Conservation (phyloP, 2,329 filamentous ascomycete genomes). For the Neurospora sp. region DNA sequence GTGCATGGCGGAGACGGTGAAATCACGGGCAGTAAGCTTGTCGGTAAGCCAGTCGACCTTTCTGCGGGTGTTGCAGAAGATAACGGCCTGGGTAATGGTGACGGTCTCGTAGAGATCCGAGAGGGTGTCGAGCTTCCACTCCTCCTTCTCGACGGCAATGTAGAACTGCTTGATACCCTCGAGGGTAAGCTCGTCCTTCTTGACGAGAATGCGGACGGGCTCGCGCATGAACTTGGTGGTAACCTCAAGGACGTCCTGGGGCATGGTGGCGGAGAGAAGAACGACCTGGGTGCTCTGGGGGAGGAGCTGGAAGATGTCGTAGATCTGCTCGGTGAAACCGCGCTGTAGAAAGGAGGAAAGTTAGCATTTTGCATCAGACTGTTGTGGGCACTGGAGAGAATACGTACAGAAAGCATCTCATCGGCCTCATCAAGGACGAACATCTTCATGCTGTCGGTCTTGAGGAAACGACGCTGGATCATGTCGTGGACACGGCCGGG, state of each 20-base stretch:
- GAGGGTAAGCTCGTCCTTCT: slow-evolving; percentile 96
- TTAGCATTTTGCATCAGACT: background rate
- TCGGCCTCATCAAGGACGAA: slow-evolving; percentile 99
- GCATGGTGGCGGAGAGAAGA: slow-evolving; percentile 90
- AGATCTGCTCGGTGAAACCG: slow-evolving; percentile 96
- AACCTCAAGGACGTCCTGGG: slow-evolving; percentile 97
- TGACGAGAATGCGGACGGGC: slow-evolving; percentile 89
- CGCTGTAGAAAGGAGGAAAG: background rate
- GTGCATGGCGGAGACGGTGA: slow-evolving; percentile 97
- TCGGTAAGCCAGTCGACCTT: slow-evolving; percentile 99
- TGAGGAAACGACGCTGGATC: slow-evolving; percentile 45
- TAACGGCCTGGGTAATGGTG: slow-evolving; percentile 97
- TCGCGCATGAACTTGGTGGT: slow-evolving; percentile 99
- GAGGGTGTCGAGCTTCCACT: slow-evolving; percentile 99
- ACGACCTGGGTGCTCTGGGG: slow-evolving; percentile 97
- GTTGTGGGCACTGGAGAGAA: background rate
- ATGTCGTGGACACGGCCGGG: slow-evolving; percentile 78
- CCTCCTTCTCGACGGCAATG: slow-evolving; percentile 97
- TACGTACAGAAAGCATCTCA: slow-evolving; percentile 86
- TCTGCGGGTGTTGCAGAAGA: slow-evolving; percentile 97
- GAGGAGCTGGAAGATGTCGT: slow-evolving; percentile 95
- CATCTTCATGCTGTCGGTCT: slow-evolving; percentile 82
- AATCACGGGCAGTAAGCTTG: slow-evolving; percentile 98
- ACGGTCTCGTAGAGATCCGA: slow-evolving; percentile 98
- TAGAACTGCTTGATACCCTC: slow-evolving; percentile 99